These are phyloP conservation scores for Aleurites moluccanus DNA, from an alignment of 441 rosid genomes.

Conservation along the genomic window DNA sequence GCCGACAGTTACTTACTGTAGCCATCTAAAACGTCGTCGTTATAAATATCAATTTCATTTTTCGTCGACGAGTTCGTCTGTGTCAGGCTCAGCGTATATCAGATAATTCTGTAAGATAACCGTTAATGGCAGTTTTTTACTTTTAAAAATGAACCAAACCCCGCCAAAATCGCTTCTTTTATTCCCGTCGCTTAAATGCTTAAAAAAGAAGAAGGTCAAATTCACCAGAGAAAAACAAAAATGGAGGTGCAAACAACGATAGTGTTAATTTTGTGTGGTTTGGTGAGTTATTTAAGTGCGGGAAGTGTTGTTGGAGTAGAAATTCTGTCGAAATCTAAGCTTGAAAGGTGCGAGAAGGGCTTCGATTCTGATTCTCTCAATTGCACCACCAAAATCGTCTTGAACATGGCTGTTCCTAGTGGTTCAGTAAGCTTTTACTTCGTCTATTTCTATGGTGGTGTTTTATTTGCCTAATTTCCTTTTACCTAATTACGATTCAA, in stretches of 20 bases:
- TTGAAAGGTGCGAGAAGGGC: slow-evolving; percentile 70
- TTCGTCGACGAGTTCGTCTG: no score
- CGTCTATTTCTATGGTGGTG: background rate
- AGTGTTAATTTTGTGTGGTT: slow-evolving; percentile 4
- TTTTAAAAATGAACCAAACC: background rate
- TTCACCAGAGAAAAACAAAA: background rate
- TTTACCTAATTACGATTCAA: background rate
- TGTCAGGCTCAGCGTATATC: no score
- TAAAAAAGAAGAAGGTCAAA: background rate
- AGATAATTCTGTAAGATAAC: background rate
- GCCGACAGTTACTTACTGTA: no score
- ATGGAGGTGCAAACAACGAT: background rate
- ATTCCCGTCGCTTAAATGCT: background rate
- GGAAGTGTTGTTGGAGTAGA: slow-evolving; percentile 41
- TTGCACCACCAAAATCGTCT: slow-evolving; percentile 71
- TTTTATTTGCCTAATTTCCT: no score
- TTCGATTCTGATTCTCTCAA: slow-evolving; percentile 51
- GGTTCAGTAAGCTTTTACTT: slow-evolving; percentile 59
- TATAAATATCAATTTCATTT: no score
- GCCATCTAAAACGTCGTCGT: no score
- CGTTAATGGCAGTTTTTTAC: slow-evolving; percentile 29
- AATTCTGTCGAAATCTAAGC: slow-evolving; percentile 87
- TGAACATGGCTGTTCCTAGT: slow-evolving; percentile 91
- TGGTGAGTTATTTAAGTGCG: background rate
- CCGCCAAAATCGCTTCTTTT: slow-evolving; percentile 17